Percentiles rank a stretch among this genome's conserved stretches.
These are phyloP conservation scores for Castanea crenata DNA, from an alignment of 306 rosid genomes.

Conservation along the genomic window DNA sequence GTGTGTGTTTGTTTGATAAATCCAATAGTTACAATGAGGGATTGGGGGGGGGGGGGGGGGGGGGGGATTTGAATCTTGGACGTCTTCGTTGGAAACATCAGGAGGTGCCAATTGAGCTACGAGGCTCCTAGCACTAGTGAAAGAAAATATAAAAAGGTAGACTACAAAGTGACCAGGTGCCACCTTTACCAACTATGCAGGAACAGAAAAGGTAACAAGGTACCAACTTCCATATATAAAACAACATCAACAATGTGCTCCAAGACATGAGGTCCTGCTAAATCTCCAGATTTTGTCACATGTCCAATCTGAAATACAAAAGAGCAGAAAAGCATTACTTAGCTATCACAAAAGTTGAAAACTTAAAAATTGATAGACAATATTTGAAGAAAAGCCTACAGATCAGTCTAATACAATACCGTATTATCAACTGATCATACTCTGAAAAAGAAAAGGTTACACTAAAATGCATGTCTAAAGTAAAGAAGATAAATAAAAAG, in stretches of 20 bases:
- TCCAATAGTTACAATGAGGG: no score
- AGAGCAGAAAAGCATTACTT: slow-evolving; percentile 8
- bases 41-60: no score
- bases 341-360: slow-evolving; percentile 12
- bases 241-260: slow-evolving; percentile 96
- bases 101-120: no score
- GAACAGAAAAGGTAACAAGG: slow-evolving; percentile 37
- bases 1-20: no score
- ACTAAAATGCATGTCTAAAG: neutral
- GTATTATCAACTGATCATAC: slow-evolving; percentile 4
- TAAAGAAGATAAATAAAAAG: neutral
- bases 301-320: slow-evolving; percentile 75
- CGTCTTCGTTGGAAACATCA: no score
- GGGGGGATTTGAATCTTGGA: no score
- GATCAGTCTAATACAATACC: slow-evolving; percentile 14
- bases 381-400: slow-evolving; percentile 6
- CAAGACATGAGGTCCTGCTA: slow-evolving; percentile 93
- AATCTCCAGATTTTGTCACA: slow-evolving; percentile 84
- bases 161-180: neutral
- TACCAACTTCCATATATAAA: slow-evolving; percentile 91
- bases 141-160: slow-evolving; percentile 13
- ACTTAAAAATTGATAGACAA: slow-evolving; percentile 14
- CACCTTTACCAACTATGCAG: slow-evolving; percentile 23
- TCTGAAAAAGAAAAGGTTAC: neutral
- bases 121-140: neutral